Percentiles rank a stretch among this genome's conserved stretches.
phyloP scores from a whole-genome alignment of 1,139 yeast genomes.

The Zygosaccharomyces sapae region DNA sequence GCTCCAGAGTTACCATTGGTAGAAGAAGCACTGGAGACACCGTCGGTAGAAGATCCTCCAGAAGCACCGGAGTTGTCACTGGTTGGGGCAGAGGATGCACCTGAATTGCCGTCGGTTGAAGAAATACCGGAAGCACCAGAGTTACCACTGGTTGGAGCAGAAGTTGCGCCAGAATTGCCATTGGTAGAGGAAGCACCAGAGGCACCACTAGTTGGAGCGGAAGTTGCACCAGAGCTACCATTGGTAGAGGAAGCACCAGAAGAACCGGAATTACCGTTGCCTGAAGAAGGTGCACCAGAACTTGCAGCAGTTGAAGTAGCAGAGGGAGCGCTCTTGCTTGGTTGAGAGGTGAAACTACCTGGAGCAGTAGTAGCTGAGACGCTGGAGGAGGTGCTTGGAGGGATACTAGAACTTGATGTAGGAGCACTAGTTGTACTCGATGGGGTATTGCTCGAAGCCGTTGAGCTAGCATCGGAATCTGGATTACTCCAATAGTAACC shows the following conservation, averaged over 20 bases:
- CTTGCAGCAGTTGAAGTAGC: too few species aligned
- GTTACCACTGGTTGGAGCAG: conserved; percentile 4
- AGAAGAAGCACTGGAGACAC: background rate
- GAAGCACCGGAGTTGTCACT: conserved; percentile 4
- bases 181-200: conserved; percentile 21
- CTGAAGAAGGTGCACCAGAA: too few species aligned
- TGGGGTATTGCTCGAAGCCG: too few species aligned
- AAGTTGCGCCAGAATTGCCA: conserved; percentile 44
- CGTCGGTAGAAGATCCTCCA: conserved; percentile 9
- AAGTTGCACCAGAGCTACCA: conserved; percentile 37
- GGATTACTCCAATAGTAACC: too few species aligned
- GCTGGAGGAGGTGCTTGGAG: too few species aligned
- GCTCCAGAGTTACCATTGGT: too few species aligned
- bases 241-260: background rate
- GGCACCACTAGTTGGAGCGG: conserved; percentile 3
- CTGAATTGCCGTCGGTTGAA: background rate
- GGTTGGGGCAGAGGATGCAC: conserved; percentile 5
- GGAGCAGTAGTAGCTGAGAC: too few species aligned
- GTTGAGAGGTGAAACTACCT: too few species aligned
- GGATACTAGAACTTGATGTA: too few species aligned
- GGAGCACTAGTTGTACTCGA: conserved; percentile 16
- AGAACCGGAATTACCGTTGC: too few species aligned
- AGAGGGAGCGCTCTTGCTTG: too few species aligned
- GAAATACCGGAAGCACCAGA: conserved; percentile 3
- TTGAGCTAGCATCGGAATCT: too few species aligned